Evolutionary conservation across 257 asterid species (phyloP), one percentile per base, ranked within the genome.

Genomic region (Solanum stenotomum): DNA sequence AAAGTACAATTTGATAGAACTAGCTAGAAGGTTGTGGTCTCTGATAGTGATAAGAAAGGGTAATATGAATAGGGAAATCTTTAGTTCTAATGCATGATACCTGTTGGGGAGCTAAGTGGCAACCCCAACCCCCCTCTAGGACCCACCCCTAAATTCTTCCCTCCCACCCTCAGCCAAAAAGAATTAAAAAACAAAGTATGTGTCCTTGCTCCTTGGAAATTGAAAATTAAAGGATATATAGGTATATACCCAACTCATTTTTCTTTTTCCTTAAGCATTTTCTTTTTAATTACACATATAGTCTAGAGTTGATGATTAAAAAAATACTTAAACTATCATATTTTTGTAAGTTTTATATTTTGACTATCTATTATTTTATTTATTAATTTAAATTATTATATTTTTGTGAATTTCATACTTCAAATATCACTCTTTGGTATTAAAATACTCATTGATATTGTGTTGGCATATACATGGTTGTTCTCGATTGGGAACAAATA

Each of bases 31-130:
- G n/a, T 40, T 77, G n/a, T 77, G 35, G 31, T 77, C 35, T 40
- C 13, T 77, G 35, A 40, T 40, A 11, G 56, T n/a, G 84, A 77
- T 23, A 7, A 25, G 34, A 77, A 40, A 77, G 23, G 6, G 16
- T 11, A 37, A 38, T 33, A 87, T 85, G 90, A 87, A 87, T 88
- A 90, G 90, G 89, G 87, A 88, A 86, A 79, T 90, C 87, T 49
- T 85, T 46, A 89, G 91, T 81, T 89, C 87, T 84, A 86, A 52
- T 87, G 94, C 98, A 95, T 92, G 96, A 93, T 92, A 90, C 89
- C 16, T 94, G 96, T 93, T 93, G 93, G 98, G 90, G 91, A 93
- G 93, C 93, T 90, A 88, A 95, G 93, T 92, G 90, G 95, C 98
- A 94, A 71, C 83, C 90, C 93, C 88, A 92, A 91, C 94, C 93